phyloP scores from a whole-genome alignment of 2,329 filamentous ascomycete species.

The Exophiala xenobiotica region DNA sequence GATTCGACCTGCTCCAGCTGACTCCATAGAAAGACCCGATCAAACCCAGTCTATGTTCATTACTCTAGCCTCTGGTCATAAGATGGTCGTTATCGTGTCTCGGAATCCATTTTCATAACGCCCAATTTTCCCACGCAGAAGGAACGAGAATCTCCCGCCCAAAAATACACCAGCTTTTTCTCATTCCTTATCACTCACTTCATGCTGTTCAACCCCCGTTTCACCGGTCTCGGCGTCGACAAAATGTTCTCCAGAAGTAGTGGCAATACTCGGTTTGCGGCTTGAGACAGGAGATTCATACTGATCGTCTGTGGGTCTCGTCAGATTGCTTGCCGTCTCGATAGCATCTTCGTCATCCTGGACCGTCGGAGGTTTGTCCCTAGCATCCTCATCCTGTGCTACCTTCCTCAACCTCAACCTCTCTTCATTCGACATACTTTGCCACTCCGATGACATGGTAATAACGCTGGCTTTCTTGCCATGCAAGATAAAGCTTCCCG shows the following conservation, averaged over 20 bases:
- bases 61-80: too few relatives aligned
- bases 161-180: neutral
- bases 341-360: slow-evolving; percentile 13
- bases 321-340: slow-evolving; percentile 11
- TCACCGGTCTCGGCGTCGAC: slow-evolving; percentile 25
- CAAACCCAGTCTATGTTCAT: too few relatives aligned
- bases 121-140: too few relatives aligned
- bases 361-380: slow-evolving; percentile 1
- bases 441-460: slow-evolving; percentile 90
- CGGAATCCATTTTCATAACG: too few relatives aligned
- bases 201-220: neutral
- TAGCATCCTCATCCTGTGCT: slow-evolving; percentile 6
- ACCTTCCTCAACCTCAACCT: slow-evolving; percentile 62
- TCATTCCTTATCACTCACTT: neutral
- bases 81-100: too few relatives aligned
- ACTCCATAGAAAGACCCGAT: too few relatives aligned
- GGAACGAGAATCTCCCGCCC: neutral
- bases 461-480: slow-evolving; percentile 98
- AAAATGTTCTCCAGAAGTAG: slow-evolving; percentile 23
- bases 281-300: slow-evolving; percentile 14
- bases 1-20: too few relatives aligned
- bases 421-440: slow-evolving; percentile 72
- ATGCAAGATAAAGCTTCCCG: slow-evolving; percentile 91
- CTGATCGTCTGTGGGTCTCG: slow-evolving; percentile 6
- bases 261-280: slow-evolving; percentile 21